Percentiles rank a stretch among this genome's conserved stretches.
phyloP scores from a whole-genome alignment of 805 yeast genomes.

The Starmerella gropengiesseri region DNA sequence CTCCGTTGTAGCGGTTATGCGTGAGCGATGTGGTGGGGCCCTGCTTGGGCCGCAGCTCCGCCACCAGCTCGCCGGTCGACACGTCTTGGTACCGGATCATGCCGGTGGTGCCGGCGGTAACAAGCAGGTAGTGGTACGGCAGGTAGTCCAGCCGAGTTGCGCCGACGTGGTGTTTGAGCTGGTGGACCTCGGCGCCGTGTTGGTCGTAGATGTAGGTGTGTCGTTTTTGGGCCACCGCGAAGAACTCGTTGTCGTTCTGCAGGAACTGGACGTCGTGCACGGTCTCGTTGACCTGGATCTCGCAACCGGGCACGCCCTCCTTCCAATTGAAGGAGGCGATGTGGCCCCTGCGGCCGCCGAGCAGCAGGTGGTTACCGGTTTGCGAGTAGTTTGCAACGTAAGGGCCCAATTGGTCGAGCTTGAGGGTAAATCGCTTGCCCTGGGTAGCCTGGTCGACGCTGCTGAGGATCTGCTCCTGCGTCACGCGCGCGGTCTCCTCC shows the following conservation, averaged over 20 bases:
- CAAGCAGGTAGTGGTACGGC: slow-evolving; percentile 83
- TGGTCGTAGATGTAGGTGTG: slow-evolving; percentile 87
- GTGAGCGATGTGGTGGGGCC: slow-evolving; percentile 86
- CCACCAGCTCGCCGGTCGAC: slow-evolving; percentile 76
- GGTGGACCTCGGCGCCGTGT: slow-evolving; percentile 83
- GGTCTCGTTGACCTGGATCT: slow-evolving; percentile 76
- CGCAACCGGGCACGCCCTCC: slow-evolving; percentile 69
- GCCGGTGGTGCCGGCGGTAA: slow-evolving; percentile 83
- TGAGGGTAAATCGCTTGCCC: slow-evolving; percentile 60
- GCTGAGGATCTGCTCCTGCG: slow-evolving; percentile 63
- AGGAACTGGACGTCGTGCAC: slow-evolving; percentile 81
- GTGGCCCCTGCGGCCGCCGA: slow-evolving; percentile 90
- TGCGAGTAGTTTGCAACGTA: slow-evolving; percentile 67
- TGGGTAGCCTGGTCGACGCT: slow-evolving; percentile 71
- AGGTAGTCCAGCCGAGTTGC: slow-evolving; percentile 72
- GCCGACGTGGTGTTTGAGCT: slow-evolving; percentile 82
- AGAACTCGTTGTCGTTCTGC: slow-evolving; percentile 74
- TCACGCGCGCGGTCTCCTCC: slow-evolving; percentile 82
- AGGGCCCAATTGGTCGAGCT: slow-evolving; percentile 73
- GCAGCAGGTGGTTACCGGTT: slow-evolving; percentile 73
- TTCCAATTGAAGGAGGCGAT: slow-evolving; percentile 95
- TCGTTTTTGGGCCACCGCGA: slow-evolving; percentile 95
- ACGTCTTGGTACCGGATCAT: slow-evolving; percentile 88
- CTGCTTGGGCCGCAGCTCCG: slow-evolving; percentile 73
- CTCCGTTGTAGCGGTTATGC: slow-evolving; percentile 93